Base-by-base conservation (phyloP, 345 rosid genomes). In the Boechera stricta region DNA sequence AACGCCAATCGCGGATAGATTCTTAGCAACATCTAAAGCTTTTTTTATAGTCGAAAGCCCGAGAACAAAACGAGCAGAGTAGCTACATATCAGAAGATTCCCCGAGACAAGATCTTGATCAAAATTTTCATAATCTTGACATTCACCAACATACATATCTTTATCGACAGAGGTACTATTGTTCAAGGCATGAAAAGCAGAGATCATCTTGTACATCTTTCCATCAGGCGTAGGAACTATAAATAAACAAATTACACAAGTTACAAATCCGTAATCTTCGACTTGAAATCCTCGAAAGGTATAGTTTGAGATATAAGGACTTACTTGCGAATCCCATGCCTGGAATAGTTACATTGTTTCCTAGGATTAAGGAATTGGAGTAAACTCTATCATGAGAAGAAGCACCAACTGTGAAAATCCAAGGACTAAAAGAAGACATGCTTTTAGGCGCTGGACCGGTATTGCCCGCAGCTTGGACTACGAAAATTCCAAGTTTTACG, bases 381-480 rank as follows among this genome's bases (percentile, higher is more conserved):
- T 95, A 95, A 44, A 73, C 69, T 81, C 99, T 83, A 82, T 95
- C 98, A 82, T 95, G 98, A 78, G 97, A 89, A 67, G 96, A 87
- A 74, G 98, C 97, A 75, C 97, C 99, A 74, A 95, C 94, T 35
- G 97, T 89, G 79, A 84, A 90, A 47, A 95, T 92, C 99, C 99
- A 95, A 12, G 99, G 99, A 74, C 99, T 92, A 79, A 90, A 95
- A 77, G 99, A 95, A 80, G 96, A 86, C 85, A 92, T 81, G 86
- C 97, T 95, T 65, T 81, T 89, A 38, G 98, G 99, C 10, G 98
- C 87, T 42, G 99, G 99, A 47, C 99, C 99, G 5, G 97, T 91
- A 77, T 95, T 95, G 70, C 99, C 99, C 0, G 99, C 99, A 21
- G 99, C 99, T 87, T 95, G 99, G 71, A 91, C 98, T 31, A 91